Conservation (phyloP, 345 rosid species). For the Citrus sinensis region DNA sequence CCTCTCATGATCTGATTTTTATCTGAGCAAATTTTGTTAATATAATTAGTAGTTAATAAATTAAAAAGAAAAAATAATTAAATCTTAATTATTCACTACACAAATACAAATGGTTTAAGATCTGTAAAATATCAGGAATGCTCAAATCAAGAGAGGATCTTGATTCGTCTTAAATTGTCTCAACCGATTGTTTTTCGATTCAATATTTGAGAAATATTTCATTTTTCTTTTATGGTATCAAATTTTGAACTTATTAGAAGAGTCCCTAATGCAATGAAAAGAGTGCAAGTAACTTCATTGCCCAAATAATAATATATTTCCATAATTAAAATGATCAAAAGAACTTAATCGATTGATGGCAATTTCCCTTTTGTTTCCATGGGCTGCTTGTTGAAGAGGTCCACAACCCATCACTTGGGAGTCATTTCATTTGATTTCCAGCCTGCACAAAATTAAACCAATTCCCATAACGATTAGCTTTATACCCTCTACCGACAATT, state of each 20-base stretch:
- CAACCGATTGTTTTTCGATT: no score
- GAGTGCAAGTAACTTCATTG: no score
- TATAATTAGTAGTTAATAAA: no score
- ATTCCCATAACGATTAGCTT: neutral
- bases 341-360: neutral
- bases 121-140: accelerated
- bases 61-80: no score
- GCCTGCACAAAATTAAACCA: neutral
- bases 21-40: accelerated
- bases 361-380: neutral
- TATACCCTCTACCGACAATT: neutral
- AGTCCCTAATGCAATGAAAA: no score
- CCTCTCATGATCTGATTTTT: no score
- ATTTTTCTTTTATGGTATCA: no score
- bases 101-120: accelerated
- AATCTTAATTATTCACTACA: no score
- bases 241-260: no score
- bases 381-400: constrained; percentile 2
- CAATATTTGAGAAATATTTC: no score
- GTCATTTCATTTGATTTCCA: constrained; percentile 3
- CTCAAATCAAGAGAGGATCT: accelerated
- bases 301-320: neutral
- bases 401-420: neutral
- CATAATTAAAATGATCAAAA: neutral
- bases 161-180: no score